Evolutionary conservation across 192 early-diverging fungal species (phyloP).

Genomic region (Entomortierella parvispora): DNA sequence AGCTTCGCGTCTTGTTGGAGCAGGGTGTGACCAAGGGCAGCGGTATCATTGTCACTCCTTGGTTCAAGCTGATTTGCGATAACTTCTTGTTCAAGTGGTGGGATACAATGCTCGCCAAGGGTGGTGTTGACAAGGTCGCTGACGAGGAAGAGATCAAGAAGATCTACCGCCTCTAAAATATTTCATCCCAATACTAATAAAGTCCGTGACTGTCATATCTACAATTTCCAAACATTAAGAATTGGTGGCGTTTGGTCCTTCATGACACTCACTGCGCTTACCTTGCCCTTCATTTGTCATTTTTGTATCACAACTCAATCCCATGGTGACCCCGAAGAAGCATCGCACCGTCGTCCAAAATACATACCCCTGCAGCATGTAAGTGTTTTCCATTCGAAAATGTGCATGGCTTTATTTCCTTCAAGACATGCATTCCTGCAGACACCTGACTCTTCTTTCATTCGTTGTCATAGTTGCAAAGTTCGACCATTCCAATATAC

Average conservation of each 20-base stretch:
- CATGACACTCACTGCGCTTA: too few species aligned
- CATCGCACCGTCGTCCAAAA: slow-evolving; percentile 25
- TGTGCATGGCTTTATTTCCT: neutral
- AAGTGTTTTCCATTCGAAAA: neutral
- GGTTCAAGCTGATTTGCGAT: slow-evolving; percentile 94
- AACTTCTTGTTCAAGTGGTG: slow-evolving; percentile 98
- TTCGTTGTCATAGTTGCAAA: slow-evolving; percentile 57
- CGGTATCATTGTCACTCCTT: slow-evolving; percentile 80
- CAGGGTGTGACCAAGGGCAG: slow-evolving; percentile 31
- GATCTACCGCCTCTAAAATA: slow-evolving; percentile 45
- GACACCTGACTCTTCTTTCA: neutral
- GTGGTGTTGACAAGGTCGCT: slow-evolving; percentile 46
- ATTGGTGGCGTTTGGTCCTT: neutral
- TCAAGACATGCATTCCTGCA: neutral
- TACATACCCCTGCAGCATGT: slow-evolving; percentile 44
- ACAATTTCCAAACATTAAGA: neutral
- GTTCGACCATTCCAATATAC: slow-evolving; percentile 66
- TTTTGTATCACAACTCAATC: slow-evolving; percentile 2
- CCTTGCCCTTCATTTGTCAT: neutral
- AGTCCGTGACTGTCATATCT: too few species aligned
- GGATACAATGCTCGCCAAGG: slow-evolving; percentile 70
- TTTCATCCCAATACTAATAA: too few species aligned
- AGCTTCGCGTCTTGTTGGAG: slow-evolving; percentile 64
- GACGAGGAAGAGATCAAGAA: slow-evolving; percentile 27
- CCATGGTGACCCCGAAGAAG: slow-evolving; percentile 31